A percentile compares a stretch with the other conserved stretches of the same genome.
Evolutionary conservation across 192 early-diverging fungal species (phyloP).

Genomic region (Rhizoclosmatium sp.): DNA sequence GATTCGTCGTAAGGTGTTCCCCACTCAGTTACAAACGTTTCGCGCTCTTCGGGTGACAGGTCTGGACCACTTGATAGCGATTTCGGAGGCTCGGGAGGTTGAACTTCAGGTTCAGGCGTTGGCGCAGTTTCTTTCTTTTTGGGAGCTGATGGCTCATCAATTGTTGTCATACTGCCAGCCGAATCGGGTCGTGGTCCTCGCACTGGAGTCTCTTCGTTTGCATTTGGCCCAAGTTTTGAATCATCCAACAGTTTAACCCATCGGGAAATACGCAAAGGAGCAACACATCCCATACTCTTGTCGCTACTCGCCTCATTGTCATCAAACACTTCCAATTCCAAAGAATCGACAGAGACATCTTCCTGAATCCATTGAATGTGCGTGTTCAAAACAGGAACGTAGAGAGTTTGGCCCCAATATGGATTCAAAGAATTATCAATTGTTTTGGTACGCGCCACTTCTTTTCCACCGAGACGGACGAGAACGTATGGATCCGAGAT

Average conservation of each 20-base stretch:
- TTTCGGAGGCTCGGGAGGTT: neutral
- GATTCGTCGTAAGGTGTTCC: constrained; percentile 49
- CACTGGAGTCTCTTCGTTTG: neutral
- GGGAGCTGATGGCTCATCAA: neutral
- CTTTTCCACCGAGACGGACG: constrained; percentile 77
- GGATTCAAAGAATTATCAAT: constrained; percentile 79
- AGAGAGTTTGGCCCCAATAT: constrained; percentile 84
- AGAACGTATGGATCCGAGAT: constrained; percentile 88
- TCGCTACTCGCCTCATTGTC: constrained; percentile 77
- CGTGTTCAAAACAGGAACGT: constrained; percentile 75
- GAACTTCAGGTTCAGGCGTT: neutral
- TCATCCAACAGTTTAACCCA: constrained; percentile 59
- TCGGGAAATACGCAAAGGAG: constrained; percentile 35
- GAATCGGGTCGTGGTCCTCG: neutral
- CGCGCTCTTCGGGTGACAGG: constrained; percentile 44
- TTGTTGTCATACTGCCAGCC: neutral
- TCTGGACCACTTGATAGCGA: constrained; percentile 15
- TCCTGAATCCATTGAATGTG: constrained; percentile 30
- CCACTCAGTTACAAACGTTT: constrained; percentile 57
- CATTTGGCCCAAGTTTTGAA: neutral
- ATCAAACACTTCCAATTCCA: constrained; percentile 86
- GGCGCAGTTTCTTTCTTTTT: neutral
- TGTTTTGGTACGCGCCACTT: constrained; percentile 66
- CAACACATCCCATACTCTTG: constrained; percentile 69
- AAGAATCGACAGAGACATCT: constrained; percentile 58